These are phyloP conservation scores for Cinnamomum micranthum DNA, from an alignment of 164 flowering plant genomes.

Conservation along the genomic window DNA sequence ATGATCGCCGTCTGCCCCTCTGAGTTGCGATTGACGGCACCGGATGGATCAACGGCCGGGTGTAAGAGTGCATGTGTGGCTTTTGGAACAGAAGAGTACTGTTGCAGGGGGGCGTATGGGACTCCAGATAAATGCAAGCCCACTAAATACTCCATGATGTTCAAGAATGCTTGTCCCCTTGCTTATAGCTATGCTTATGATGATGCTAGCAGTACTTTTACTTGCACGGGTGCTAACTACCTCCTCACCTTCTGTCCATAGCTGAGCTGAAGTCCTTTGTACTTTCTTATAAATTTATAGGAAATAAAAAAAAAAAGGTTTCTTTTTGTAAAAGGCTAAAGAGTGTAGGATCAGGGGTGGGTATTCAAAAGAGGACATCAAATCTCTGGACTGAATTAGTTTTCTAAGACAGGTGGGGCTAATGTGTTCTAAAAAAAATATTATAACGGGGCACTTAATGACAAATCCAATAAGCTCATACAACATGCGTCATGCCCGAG, in stretches of 20 bases:
- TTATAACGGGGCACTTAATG: too few species aligned
- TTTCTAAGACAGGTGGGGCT: too few species aligned
- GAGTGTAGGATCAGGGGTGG: too few species aligned
- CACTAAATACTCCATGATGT: conserved; percentile 18
- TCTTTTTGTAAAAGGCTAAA: too few species aligned
- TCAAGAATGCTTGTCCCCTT: conserved; percentile 27
- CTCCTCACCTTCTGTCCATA: conserved; percentile 23
- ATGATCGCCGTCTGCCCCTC: conserved; percentile 60
- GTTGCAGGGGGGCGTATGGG: conserved; percentile 14
- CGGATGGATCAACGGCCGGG: conserved; percentile 12
- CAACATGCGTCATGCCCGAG: too few species aligned
- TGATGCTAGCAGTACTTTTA: conserved; percentile 22
- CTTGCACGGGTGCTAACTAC: conserved; percentile 23
- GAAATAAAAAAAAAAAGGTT: too few species aligned
- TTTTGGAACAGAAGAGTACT: conserved; percentile 15
- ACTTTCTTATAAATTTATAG: too few species aligned
- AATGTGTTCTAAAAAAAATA: too few species aligned
- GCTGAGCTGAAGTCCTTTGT: conserved; percentile 2
- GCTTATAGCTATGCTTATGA: conserved; percentile 31
- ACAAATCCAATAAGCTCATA: too few species aligned
- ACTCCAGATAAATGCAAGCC: conserved; percentile 19
- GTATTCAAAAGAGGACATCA: too few species aligned
- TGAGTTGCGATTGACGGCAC: conserved; percentile 8
- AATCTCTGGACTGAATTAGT: too few species aligned
- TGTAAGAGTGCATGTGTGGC: conserved; percentile 26